Evolutionary conservation across 2,329 filamentous ascomycete species (phyloP).

Genomic region (Phaeophleospora eucalypticola): DNA sequence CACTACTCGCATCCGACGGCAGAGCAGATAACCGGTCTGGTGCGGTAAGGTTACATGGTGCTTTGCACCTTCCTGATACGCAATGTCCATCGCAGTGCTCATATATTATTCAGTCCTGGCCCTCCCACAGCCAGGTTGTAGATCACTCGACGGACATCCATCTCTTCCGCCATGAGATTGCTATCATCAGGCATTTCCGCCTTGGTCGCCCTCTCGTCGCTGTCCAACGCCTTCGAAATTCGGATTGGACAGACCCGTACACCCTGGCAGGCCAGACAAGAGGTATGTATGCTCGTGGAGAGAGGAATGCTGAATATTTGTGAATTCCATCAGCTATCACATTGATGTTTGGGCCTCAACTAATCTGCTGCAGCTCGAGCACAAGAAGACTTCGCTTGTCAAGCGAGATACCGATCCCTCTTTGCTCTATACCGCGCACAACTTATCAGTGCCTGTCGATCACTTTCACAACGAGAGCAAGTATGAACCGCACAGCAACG

Average conservation of each 20-base stretch:
- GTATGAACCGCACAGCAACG: slow-evolving; percentile 73
- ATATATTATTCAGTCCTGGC: too few relatives aligned
- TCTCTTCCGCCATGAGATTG: background rate
- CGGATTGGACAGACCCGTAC: slow-evolving; percentile 4
- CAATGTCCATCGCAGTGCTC: too few relatives aligned
- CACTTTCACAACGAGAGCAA: slow-evolving; percentile 76
- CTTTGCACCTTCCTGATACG: too few relatives aligned
- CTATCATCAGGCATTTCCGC: background rate
- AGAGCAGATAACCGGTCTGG: too few relatives aligned
- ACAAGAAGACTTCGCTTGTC: slow-evolving; percentile 5
- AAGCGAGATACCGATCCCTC: slow-evolving; percentile 32
- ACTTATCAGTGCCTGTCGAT: slow-evolving; percentile 61
- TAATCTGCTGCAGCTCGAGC: background rate
- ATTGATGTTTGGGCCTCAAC: background rate
- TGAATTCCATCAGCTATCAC: background rate
- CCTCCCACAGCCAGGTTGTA: too few relatives aligned
- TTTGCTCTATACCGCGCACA: slow-evolving; percentile 44
- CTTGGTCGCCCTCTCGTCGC: slow-evolving; percentile 1
- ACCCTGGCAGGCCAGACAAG: background rate
- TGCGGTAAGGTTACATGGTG: too few relatives aligned
- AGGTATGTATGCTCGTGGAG: background rate
- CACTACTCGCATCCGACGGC: background rate
- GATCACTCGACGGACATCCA: too few relatives aligned
- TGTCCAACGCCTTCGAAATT: slow-evolving; percentile 3
- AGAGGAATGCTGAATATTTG: background rate